Evolutionary conservation across 2,329 filamentous ascomycete species (phyloP), one percentile per base, ranked within the genome.

Genomic region (Macrophomina tecta): DNA sequence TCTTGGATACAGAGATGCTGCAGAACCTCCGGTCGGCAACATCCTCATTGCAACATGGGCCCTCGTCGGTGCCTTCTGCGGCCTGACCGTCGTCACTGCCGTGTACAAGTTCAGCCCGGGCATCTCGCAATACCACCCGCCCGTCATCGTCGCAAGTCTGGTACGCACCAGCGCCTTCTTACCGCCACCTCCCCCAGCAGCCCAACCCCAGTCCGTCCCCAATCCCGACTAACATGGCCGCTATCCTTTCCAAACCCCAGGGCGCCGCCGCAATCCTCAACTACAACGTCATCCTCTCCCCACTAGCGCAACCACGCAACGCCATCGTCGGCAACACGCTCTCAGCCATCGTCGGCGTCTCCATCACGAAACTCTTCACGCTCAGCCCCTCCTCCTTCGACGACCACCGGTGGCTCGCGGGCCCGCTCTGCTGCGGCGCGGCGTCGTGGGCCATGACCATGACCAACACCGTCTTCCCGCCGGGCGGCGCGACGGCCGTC

Each of bases 381-480:
- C 74, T 78, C n/a, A 73, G 74, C 53, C 70, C 76, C 1, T 69
- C 77, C 40, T 82, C 77, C 40, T 82, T 76, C 61, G 76, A 72
- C 34, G 74, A 73, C 18, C 73, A 83, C 5, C 71, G 73, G 69
- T 84, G 82, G 82, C 73, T 84, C 1, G 77, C 81, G 3, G 82
- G 78, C 2, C 80, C 82, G 0, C 64, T 82, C 16, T 77, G 77
- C 9, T 83, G 81, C 69, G 81, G 77, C 0, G 69, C 75, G 8
- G 78, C 82, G 4, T 81, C 79, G 6, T 73, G 79, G 30, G 76
- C 80, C 14, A 84, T 84, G 82, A 75, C 80, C 6, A 68, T 82
- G 40, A 83, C 82, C 4, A 80, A 80, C 53, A 83, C 81, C 1
- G 77, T 83, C 1, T 82, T 84, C 70, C 82, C 82, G n/a, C 82